Base-by-base conservation (phyloP, 208 protist genomes). In the Polymyxa betae region DNA sequence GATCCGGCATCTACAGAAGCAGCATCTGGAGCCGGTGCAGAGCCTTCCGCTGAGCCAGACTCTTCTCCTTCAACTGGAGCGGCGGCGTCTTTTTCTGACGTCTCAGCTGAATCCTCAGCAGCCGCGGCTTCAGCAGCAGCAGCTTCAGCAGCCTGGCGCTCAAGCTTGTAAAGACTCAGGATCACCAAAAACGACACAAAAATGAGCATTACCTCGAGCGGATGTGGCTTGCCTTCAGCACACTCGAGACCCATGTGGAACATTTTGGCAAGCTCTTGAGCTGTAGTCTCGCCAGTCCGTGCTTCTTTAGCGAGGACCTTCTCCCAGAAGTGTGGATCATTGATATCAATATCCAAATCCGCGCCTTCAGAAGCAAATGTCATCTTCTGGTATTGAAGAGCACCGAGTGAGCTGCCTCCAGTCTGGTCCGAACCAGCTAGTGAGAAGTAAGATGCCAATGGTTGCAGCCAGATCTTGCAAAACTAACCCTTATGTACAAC, bases 311-410 rank as follows among this genome's bases (percentile, higher is more conserved):
- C 72, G 5, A 82, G 40, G 10, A 82, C 87, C 38, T 89, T 89
- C 45, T 89, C 87, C 87, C 87, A 89, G 49, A 89, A 89, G 32
- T 89, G 35, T 38, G 87, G 87, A n/a, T 89, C 87, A 43, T 89
- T 66, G 49, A 89, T 89, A 72, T 89, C 87, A 46, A 89, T 89
- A 43, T 66, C 45, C n/a, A 38, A 38, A 89, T 89, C 87, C 16
- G 87, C 87, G 38, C 49, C 87, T 32, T 49, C 87, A 32, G 45
- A 68, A 38, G 43, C 87, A 43, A 89, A 89, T 24, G 45, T 49
- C 87, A 89, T 89, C 87, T 89, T 82, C 72, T 82, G 72, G 35
- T 82, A 82, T 43, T 82, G 72, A 5, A 82, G n/a, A 20, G 72
- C 5, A 82, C 72, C 72, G 16, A 82, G n/a, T 43, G 72, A 82